phyloP scores from a whole-genome alignment of 2,329 filamentous ascomycete species.

The Colletotrichum aenigma region DNA sequence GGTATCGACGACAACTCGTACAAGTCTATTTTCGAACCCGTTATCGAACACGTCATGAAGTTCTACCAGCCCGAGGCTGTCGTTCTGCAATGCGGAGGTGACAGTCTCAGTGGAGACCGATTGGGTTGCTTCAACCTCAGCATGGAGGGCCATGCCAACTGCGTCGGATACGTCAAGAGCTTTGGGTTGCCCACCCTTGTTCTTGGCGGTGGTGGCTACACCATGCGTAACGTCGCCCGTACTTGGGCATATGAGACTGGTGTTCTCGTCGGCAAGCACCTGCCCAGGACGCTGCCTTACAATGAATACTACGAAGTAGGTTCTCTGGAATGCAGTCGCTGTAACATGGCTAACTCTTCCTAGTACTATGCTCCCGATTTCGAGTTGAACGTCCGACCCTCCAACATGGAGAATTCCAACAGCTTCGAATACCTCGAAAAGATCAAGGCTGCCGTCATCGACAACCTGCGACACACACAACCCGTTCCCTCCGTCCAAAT shows the following conservation, averaged over 20 bases:
- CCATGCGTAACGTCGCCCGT: conserved; percentile 93
- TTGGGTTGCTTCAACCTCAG: conserved; percentile 97
- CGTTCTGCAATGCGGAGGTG: conserved; percentile 93
- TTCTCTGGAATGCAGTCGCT: conserved; percentile 24
- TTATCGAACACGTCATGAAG: conserved; percentile 84
- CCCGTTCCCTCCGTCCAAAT: conserved; percentile 91
- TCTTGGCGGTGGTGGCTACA: conserved; percentile 94
- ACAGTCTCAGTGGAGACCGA: conserved; percentile 91
- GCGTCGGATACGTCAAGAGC: conserved; percentile 88
- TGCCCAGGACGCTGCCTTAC: conserved; percentile 85
- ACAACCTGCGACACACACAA: conserved; percentile 86
- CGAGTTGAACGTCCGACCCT: conserved; percentile 85
- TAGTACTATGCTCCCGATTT: conserved; percentile 93
- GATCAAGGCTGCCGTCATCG: conserved; percentile 80
- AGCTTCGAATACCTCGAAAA: conserved; percentile 81
- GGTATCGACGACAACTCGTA: conserved; percentile 91
- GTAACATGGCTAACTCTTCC: conserved; percentile 35
- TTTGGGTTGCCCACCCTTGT: conserved; percentile 88
- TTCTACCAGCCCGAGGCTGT: conserved; percentile 91
- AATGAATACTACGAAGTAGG: conserved; percentile 90
- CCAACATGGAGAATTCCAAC: conserved; percentile 91
- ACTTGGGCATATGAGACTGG: conserved; percentile 98
- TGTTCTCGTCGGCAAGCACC: conserved; percentile 80
- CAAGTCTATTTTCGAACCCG: conserved; percentile 88
- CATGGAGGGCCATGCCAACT: conserved; percentile 94